phyloP scores from a whole-genome alignment of 108 stramenopile species.

The Chaetoceros tenuissimus region DNA sequence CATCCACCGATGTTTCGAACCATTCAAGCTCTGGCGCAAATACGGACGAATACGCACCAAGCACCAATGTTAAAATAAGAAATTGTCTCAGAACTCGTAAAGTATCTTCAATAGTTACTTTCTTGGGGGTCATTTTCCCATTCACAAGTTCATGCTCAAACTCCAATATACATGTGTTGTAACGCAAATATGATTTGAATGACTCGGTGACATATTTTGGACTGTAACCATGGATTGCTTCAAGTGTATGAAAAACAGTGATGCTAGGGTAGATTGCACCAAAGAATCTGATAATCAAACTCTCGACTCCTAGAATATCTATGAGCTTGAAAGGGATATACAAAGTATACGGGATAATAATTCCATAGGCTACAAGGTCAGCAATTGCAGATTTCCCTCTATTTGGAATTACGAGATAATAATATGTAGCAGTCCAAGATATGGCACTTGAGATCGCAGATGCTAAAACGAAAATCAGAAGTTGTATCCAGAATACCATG shows the following conservation, averaged over 20 bases:
- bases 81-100: slow-evolving; percentile 7
- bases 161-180: slow-evolving; percentile 17
- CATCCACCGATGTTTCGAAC: not conserved
- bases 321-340: slow-evolving; percentile 1
- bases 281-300: slow-evolving; percentile 25
- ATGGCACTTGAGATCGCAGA: not conserved
- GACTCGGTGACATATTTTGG: slow-evolving; percentile 16
- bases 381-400: not conserved
- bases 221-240: slow-evolving; percentile 21
- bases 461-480: not conserved
- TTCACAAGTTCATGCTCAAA: slow-evolving; percentile 5
- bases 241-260: slow-evolving; percentile 25
- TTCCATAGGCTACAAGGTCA: slow-evolving; percentile 9
- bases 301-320: slow-evolving; percentile 11
- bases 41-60: slow-evolving; percentile 18
- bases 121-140: not conserved
- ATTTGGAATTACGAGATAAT: not conserved
- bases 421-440: not conserved
- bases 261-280: slow-evolving; percentile 18
- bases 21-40: slow-evolving; percentile 4
- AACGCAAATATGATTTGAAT: slow-evolving; percentile 11
- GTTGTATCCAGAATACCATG: not conserved
- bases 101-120: not conserved
- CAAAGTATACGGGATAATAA: slow-evolving; percentile 14
- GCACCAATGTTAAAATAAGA: slow-evolving; percentile 5